Evolutionary conservation across 768 basidiomycete species (phyloP).

Genomic region (Symmetrospora coprosmae): DNA sequence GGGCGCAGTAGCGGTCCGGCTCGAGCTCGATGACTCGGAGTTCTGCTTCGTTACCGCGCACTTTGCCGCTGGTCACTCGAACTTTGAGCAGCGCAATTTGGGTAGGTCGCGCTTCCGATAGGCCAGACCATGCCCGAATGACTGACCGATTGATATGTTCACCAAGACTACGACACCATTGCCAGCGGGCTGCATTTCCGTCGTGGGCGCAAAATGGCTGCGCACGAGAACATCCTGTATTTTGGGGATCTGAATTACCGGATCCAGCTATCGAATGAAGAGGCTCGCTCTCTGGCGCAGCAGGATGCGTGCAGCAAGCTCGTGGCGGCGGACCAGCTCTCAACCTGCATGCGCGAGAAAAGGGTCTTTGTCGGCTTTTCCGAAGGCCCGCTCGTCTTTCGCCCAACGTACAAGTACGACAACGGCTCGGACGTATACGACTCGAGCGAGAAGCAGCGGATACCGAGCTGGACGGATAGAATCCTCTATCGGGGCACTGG

Average conservation of each 20-base stretch:
- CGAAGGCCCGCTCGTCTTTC: constrained; percentile 80
- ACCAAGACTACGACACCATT: constrained; percentile 73
- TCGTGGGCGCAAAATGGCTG: constrained; percentile 70
- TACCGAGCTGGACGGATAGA: constrained; percentile 99
- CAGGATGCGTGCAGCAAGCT: constrained; percentile 58
- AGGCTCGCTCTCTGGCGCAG: constrained; percentile 54
- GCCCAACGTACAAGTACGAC: constrained; percentile 88
- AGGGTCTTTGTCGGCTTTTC: constrained; percentile 66
- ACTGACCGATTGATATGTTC: background rate
- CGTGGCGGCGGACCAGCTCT: constrained; percentile 74
- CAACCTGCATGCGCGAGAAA: constrained; percentile 54
- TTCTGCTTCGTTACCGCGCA: constrained; percentile 95
- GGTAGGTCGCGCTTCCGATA: constrained; percentile 34
- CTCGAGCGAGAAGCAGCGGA: constrained; percentile 85
- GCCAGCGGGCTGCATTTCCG: constrained; percentile 67
- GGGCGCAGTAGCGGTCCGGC: constrained; percentile 82
- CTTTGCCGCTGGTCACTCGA: constrained; percentile 84
- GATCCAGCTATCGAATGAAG: constrained; percentile 69
- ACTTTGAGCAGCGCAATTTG: constrained; percentile 68
- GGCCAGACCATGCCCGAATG: background rate
- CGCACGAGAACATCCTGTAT: constrained; percentile 88
- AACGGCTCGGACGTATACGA: constrained; percentile 64
- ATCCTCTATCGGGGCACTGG: constrained; percentile 63
- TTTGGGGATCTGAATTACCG: constrained; percentile 92
- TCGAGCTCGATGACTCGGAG: constrained; percentile 78